These are phyloP conservation scores for Lachnellula suecica DNA, from an alignment of 2,329 filamentous ascomycete genomes.

Conservation along the genomic window DNA sequence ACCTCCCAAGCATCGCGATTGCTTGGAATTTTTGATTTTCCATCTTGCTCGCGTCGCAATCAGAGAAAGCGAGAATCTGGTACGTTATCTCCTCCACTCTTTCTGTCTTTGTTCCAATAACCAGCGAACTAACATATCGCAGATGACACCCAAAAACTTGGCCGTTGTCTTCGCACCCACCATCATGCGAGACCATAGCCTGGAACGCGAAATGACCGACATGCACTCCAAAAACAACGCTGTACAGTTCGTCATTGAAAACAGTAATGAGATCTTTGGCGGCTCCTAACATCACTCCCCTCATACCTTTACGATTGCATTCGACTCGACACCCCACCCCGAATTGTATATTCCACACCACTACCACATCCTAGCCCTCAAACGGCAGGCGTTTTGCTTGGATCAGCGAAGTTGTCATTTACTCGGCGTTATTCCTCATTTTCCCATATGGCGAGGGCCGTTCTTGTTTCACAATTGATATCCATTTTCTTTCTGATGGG, in stretches of 20 bases:
- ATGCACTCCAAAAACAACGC: slow-evolving; percentile 91
- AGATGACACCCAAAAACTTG: slow-evolving; percentile 96
- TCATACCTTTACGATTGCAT: slow-evolving; percentile 2
- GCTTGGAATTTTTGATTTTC: slow-evolving; percentile 90
- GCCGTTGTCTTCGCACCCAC: slow-evolving; percentile 97
- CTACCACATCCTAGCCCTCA: slow-evolving; percentile 1
- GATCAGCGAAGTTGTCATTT: slow-evolving; percentile 12
- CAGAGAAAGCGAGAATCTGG: slow-evolving; percentile 80
- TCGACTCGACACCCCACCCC: slow-evolving; percentile 3
- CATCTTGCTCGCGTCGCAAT: slow-evolving; percentile 85
- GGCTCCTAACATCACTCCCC: slow-evolving; percentile 8
- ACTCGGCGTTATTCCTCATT: slow-evolving; percentile 11
- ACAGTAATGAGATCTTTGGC: slow-evolving; percentile 77
- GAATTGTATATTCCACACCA: slow-evolving; percentile 16
- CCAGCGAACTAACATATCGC: slow-evolving; percentile 26
- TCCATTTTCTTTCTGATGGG: slow-evolving; percentile 10
- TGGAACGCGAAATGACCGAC: slow-evolving; percentile 94
- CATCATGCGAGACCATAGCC: slow-evolving; percentile 87
- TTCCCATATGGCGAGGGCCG: background rate
- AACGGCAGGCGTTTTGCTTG: slow-evolving; percentile 17
- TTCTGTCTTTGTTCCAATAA: background rate
- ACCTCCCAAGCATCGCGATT: slow-evolving; percentile 81
- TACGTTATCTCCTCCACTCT: slow-evolving; percentile 41
- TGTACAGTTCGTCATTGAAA: slow-evolving; percentile 90
- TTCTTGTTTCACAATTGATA: slow-evolving; percentile 12